phyloP scores from a whole-genome alignment of 768 basidiomycete genomes.

The Boletus reticuloceps region DNA sequence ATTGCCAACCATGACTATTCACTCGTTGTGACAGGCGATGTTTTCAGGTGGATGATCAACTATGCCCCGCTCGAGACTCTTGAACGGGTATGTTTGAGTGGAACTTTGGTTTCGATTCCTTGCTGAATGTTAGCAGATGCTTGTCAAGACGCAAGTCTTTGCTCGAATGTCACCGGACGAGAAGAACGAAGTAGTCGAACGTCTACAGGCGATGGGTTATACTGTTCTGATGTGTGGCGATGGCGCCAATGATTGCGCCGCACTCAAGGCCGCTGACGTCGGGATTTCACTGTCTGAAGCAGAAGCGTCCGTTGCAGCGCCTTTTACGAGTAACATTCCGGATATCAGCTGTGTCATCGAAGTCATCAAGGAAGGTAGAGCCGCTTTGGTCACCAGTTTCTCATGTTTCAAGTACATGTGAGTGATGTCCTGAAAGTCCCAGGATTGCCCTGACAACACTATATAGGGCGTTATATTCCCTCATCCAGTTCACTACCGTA shows the following conservation, averaged over 20 bases:
- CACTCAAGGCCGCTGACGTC: conserved; percentile 97
- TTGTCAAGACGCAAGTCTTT: conserved; percentile 94
- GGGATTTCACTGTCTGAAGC: conserved; percentile 96
- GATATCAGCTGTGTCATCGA: conserved; percentile 96
- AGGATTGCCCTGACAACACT: conserved; percentile 8
- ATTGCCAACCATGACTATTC: conserved; percentile 84
- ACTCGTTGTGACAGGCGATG: conserved; percentile 89
- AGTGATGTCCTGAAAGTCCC: conserved; percentile 30
- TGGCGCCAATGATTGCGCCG: conserved; percentile 98
- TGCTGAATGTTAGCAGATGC: conserved; percentile 63
- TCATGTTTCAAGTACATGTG: conserved; percentile 99
- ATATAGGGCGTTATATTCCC: conserved; percentile 94
- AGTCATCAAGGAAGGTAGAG: conserved; percentile 94
- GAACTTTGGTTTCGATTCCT: background rate
- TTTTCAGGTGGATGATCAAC: conserved; percentile 98
- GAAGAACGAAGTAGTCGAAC: conserved; percentile 97
- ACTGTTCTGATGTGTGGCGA: conserved; percentile 99
- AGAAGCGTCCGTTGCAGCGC: conserved; percentile 97
- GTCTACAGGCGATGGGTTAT: conserved; percentile 89
- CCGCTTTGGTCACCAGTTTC: conserved; percentile 96
- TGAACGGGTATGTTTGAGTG: conserved; percentile 59
- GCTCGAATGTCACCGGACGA: conserved; percentile 99
- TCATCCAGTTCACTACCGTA: conserved; percentile 99
- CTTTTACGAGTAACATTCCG: conserved; percentile 90
- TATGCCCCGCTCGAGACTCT: conserved; percentile 91